Evolutionary conservation across 106 monocot genomes (phyloP), one percentile per base, ranked within the genome.

Genomic region (Apostasia shenzhenica): DNA sequence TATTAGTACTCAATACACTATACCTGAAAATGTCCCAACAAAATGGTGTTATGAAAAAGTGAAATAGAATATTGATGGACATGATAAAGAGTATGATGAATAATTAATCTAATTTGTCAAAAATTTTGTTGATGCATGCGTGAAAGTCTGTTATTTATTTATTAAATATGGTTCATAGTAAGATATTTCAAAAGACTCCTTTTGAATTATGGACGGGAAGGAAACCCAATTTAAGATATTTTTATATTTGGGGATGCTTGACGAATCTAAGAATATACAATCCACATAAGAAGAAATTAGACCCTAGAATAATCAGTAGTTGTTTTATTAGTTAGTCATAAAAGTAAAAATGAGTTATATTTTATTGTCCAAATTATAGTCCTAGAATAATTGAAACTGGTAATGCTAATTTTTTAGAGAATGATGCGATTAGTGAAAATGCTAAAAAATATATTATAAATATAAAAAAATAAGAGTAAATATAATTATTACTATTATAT

Each of bases 141-240:
- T 49, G 48, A 6, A 66, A 6, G 49, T 48, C 48, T 12, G 45
- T 6, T 14, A 49, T 50, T 7, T 66, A 5, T 48, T 26, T 66
- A 37, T 66, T 64, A 45, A 64, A 45, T 45, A 3, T 10, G 14
- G 47, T 66, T 49, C 49, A 0, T 66, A 66, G 66, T 66, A 50
- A 51, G 13, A n/a, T 8, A 49, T 47, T 66, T 66, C 48, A 12
- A 26, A 66, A 66, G 3, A 37, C 48, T 14, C 66, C 49, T 48
- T 66, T 66, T 66, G 48, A 66, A 49, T 48, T 50, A 38, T 66
- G 66, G 66, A 50, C 48, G 3, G 12, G 14, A 55, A 55, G 55
- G 14, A 55, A 55, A 12, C 45, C 46, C 3, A 45, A 45, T 64
- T 64, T 64, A n/a, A 64, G 7, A 44, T 45, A 45, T 44, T 44